phyloP scores from a whole-genome alignment of 768 basidiomycete genomes.

The Russula lepida region DNA sequence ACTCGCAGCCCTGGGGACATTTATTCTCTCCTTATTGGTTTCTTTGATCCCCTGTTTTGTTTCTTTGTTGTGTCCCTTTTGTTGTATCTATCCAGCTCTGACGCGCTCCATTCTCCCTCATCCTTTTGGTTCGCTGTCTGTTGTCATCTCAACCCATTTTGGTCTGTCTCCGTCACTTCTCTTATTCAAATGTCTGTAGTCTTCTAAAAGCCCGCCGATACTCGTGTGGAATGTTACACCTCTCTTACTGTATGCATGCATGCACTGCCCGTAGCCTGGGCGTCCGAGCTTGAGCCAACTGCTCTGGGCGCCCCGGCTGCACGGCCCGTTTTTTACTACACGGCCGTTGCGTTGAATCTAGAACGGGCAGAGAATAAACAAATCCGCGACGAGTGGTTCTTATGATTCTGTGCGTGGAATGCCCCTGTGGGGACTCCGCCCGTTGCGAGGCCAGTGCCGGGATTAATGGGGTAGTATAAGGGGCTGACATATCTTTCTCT shows the following conservation, averaged over 20 bases:
- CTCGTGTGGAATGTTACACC: constrained; percentile 2
- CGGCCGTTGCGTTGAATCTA: neutral
- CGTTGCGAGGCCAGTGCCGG: constrained; percentile 70
- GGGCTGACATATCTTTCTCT: constrained; percentile 46
- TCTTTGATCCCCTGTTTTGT: neutral
- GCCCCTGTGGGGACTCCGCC: constrained; percentile 80
- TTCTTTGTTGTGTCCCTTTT: neutral
- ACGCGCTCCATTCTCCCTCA: neutral
- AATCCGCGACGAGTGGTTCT: constrained; percentile 32
- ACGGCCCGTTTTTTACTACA: constrained; percentile 16
- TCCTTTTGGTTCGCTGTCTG: neutral
- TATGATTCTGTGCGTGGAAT: constrained; percentile 17
- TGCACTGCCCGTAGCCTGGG: constrained; percentile 1
- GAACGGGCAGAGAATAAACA: constrained; percentile 33
- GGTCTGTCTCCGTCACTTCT: neutral
- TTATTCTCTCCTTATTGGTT: neutral
- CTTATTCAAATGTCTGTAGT: constrained; percentile 9
- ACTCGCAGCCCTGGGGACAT: neutral
- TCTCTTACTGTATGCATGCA: neutral
- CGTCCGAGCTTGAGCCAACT: constrained; percentile 9
- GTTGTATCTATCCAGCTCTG: constrained; percentile 5
- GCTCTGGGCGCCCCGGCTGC: constrained; percentile 13
- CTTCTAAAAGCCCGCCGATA: neutral
- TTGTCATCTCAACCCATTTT: neutral
- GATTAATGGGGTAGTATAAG: constrained; percentile 70